Evolutionary conservation across 164 flowering plant genomes (phyloP).

Genomic region (Magnolia officinalis): DNA sequence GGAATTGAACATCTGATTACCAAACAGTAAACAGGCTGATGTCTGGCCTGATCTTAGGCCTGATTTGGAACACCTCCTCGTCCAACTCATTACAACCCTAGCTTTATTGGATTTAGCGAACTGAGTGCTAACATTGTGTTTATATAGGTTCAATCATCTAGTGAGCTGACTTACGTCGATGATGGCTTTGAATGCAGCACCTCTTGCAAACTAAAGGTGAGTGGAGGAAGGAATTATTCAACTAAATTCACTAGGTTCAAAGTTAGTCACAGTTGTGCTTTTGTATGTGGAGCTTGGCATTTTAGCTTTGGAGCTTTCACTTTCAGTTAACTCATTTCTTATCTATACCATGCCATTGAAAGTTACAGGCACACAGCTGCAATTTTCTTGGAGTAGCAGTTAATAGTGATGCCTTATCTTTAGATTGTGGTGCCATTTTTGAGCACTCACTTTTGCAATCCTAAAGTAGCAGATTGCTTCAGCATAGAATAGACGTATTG

Average conservation of each 20-base stretch:
- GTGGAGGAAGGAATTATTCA: background rate
- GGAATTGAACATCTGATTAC: background rate
- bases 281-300: background rate
- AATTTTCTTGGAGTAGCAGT: background rate
- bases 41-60: background rate
- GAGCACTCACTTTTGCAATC: no score
- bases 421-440: no score
- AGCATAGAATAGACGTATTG: no score
- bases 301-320: background rate
- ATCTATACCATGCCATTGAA: background rate
- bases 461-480: no score
- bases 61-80: background rate
- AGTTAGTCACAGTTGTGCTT: background rate
- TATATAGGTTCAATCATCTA: slow-evolving; percentile 36
- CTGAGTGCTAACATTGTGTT: background rate
- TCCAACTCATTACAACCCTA: background rate
- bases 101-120: background rate
- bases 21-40: background rate
- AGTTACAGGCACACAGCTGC: background rate
- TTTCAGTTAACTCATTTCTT: background rate
- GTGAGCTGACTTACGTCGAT: slow-evolving; percentile 16
- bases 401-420: no score
- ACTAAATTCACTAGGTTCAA: background rate
- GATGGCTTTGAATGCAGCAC: slow-evolving; percentile 34
- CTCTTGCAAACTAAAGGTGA: slow-evolving; percentile 61